Percentiles rank a stretch among this genome's conserved stretches.
Conservation (phyloP, 208 protist genomes). For the Leishmania mexicana region DNA sequence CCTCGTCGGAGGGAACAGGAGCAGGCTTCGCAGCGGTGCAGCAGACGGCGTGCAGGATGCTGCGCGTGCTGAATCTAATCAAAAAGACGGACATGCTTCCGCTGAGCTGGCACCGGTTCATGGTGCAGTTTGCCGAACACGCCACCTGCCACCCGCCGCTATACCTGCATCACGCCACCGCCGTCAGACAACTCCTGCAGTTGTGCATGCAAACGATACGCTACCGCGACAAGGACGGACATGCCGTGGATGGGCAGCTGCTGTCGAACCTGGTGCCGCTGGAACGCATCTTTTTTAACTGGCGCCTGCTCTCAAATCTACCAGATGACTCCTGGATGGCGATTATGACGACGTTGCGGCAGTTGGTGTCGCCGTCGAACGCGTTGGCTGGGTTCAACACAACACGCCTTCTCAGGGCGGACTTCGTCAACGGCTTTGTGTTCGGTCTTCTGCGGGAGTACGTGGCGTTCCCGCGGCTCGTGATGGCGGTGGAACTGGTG, state of each 20-base stretch:
- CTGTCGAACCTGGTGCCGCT: conserved; percentile 22
- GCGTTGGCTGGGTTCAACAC: conserved; percentile 50
- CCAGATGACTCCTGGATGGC: conserved; percentile 25
- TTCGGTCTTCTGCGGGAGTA: conserved; percentile 64
- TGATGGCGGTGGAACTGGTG: conserved; percentile 36
- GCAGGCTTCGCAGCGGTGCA: conserved; percentile 3
- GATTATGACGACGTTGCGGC: conserved; percentile 32
- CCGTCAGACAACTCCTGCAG: conserved; percentile 25
- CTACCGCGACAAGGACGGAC: conserved; percentile 18
- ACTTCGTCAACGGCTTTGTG: conserved; percentile 73
- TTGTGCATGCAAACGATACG: conserved; percentile 23
- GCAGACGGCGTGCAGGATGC: conserved; percentile 22
- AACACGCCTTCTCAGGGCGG: conserved; percentile 40
- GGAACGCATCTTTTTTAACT: conserved; percentile 72
- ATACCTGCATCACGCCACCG: conserved; percentile 33
- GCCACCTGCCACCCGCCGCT: conserved; percentile 30
- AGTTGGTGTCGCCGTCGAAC: conserved; percentile 42
- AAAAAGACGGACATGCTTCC: conserved; percentile 41
- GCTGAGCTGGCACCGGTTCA: conserved; percentile 41
- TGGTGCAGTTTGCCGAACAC: conserved; percentile 36
- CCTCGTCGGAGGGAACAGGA: background rate
- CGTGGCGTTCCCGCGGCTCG: conserved; percentile 35
- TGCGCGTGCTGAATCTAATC: conserved; percentile 35
- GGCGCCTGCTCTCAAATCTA: conserved; percentile 43
- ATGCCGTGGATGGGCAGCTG: conserved; percentile 8